Base-by-base conservation (phyloP, 1,284 basidiomycete species). In the Xerocomus nothofagi region DNA sequence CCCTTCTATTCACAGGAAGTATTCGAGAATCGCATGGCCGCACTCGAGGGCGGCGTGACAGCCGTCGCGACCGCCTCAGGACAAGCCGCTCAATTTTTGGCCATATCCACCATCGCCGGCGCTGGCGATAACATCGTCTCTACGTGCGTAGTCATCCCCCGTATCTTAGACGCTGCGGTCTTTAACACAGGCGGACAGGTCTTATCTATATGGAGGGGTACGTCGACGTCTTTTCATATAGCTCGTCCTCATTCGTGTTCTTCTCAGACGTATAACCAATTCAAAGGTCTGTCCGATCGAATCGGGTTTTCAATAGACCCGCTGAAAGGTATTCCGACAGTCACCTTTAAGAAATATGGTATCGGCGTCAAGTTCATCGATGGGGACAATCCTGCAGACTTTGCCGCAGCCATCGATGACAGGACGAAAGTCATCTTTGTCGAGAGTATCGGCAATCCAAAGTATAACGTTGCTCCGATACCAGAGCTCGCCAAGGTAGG, bases 401-500 rank as follows among this genome's bases (percentile, higher is more conserved):
- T 90, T 63, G 83, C 74, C 0, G 80, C 80, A 7, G 87, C 81
- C 18, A 89, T 91, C 56, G 86, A 91, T 56, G 81, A 82, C 17
- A 82, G 82, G 20, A 90, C 87, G 6, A 90, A 86, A 62, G 88
- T 81, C 0, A 79, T 92, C 51, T 92, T 79, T 64, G 75, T 93
- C 24, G 92, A 94, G 74, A 84, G 77, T 53, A 92, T 95, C 47
- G 86, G 86, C 20, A 94, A 95, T 70, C 91, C 92, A 0, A 86
- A 84, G 62, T 93, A 86, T 69, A 78, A 81, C 50, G 77, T 93
- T 24, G 57, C 46, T 74, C 79, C 39, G 80, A 86, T 58, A 76
- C 80, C 85, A 6, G 85, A 78, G 26, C 71, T 94, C 34, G 82
- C 89, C 43, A 84, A 90, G 75, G 82, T 77, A 23, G 9, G 49